Evolutionary conservation across 2,329 filamentous ascomycete genomes (phyloP).

Genomic region (Penicillium freii): DNA sequence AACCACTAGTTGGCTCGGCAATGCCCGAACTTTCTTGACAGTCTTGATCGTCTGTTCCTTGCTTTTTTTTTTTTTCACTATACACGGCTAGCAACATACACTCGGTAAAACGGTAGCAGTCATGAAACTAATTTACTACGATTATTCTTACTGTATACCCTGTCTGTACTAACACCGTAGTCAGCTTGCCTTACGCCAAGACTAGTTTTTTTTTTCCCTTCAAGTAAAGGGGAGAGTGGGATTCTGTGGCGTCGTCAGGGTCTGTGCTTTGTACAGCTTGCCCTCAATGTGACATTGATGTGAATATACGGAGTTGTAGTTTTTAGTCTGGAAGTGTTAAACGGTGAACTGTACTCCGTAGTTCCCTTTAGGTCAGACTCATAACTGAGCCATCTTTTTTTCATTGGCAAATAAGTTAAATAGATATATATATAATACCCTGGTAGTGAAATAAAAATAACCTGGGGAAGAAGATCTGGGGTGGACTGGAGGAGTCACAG

Average conservation of each 20-base stretch:
- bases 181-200: constrained; percentile 5
- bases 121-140: neutral
- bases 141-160: neutral
- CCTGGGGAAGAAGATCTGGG: neutral
- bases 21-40: constrained; percentile 1
- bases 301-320: neutral
- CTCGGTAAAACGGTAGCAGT: neutral
- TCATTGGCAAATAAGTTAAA: neutral
- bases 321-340: neutral
- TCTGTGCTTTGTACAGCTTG: constrained; percentile 7
- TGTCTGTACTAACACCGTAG: neutral
- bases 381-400: neutral
- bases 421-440: no score
- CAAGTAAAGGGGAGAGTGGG: neutral
- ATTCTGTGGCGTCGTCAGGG: constrained; percentile 4
- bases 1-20: neutral
- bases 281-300: constrained; percentile 7
- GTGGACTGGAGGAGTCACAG: neutral
- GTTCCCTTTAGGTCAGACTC: neutral
- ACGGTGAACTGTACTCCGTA: no score
- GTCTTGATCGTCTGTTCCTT: neutral
- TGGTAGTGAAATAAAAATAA: neutral
- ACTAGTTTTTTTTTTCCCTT: neutral
- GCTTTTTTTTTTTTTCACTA: neutral
- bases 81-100: no score